phyloP scores from a whole-genome alignment of 2,329 filamentous ascomycete species.

The Nigrospora oryzae region DNA sequence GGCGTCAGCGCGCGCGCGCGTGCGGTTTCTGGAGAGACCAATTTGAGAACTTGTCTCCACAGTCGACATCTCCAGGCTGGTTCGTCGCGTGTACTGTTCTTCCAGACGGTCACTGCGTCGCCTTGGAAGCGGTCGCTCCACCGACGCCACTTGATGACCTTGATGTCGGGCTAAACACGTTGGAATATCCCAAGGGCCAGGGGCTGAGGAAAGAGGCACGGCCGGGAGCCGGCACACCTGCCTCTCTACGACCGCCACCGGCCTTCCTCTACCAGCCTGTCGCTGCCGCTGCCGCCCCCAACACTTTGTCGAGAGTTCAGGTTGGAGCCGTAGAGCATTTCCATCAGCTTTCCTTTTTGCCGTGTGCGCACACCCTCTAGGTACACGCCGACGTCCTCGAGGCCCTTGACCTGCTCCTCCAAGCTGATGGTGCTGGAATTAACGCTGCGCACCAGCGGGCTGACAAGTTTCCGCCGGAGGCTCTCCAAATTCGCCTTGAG shows the following conservation, averaged over 20 bases:
- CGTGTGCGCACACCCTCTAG: slow-evolving; percentile 65
- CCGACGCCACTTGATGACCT: too few relatives aligned
- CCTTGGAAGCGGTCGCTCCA: too few relatives aligned
- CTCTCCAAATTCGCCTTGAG: slow-evolving; percentile 82
- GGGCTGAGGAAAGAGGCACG: background rate
- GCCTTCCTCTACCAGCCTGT: slow-evolving; percentile 21
- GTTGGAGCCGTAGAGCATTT: slow-evolving; percentile 61
- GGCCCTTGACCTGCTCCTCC: slow-evolving; percentile 76
- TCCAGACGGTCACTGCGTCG: too few relatives aligned
- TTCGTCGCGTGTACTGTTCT: too few relatives aligned
- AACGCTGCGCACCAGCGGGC: slow-evolving; percentile 66
- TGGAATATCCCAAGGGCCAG: too few relatives aligned
- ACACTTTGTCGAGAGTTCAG: slow-evolving; percentile 1
- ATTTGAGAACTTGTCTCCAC: too few relatives aligned
- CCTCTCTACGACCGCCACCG: slow-evolving; percentile 2
- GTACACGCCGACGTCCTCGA: slow-evolving; percentile 73
- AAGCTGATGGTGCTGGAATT: slow-evolving; percentile 64
- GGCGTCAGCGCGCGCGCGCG: too few relatives aligned
- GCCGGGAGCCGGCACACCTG: background rate
- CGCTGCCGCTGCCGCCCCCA: slow-evolving; percentile 15
- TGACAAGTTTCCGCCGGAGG: slow-evolving; percentile 75
- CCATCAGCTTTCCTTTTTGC: slow-evolving; percentile 78
- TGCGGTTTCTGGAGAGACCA: too few relatives aligned
- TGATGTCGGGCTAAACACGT: too few relatives aligned
- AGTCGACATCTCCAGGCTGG: too few relatives aligned